phyloP scores from a whole-genome alignment of 352 stramenopile species.

The Phytophthora pisi region DNA sequence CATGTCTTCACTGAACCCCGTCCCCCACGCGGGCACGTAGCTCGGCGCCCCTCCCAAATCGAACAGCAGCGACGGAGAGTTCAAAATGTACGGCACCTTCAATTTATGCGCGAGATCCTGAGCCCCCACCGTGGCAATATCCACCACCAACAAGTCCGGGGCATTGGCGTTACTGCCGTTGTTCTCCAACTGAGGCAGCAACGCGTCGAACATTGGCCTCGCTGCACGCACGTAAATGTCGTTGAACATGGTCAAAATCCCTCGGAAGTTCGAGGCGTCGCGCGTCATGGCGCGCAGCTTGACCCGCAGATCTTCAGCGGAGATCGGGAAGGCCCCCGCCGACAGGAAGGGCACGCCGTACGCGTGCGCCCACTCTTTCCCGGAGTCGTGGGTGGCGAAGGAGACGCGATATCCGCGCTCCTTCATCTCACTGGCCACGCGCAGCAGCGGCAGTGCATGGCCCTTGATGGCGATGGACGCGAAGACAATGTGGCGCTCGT shows the following conservation, averaged over 20 bases:
- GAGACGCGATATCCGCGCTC: constrained; percentile 72
- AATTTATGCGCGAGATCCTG: constrained; percentile 84
- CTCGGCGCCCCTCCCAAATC: constrained; percentile 71
- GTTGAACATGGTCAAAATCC: constrained; percentile 90
- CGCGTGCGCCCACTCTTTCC: constrained; percentile 67
- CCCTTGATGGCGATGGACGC: constrained; percentile 85
- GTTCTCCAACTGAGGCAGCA: constrained; percentile 55
- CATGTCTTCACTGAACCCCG: constrained; percentile 82
- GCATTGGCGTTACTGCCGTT: constrained; percentile 21
- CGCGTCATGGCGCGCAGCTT: constrained; percentile 83
- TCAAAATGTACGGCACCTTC: constrained; percentile 75
- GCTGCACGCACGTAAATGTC: constrained; percentile 85
- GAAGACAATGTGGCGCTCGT: constrained; percentile 70
- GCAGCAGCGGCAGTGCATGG: constrained; percentile 79
- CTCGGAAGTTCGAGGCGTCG: constrained; percentile 83
- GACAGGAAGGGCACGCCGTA: constrained; percentile 74
- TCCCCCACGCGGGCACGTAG: constrained; percentile 87
- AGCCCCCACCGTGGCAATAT: constrained; percentile 83
- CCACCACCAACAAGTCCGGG: constrained; percentile 77
- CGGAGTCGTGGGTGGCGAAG: constrained; percentile 86
- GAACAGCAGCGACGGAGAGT: constrained; percentile 88
- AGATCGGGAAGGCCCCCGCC: constrained; percentile 75
- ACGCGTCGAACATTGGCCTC: constrained; percentile 77
- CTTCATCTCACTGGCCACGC: constrained; percentile 77
- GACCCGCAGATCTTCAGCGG: constrained; percentile 65